Conservation (phyloP, 202 grass and related monocot species). For the Saccharum hybrid region DNA sequence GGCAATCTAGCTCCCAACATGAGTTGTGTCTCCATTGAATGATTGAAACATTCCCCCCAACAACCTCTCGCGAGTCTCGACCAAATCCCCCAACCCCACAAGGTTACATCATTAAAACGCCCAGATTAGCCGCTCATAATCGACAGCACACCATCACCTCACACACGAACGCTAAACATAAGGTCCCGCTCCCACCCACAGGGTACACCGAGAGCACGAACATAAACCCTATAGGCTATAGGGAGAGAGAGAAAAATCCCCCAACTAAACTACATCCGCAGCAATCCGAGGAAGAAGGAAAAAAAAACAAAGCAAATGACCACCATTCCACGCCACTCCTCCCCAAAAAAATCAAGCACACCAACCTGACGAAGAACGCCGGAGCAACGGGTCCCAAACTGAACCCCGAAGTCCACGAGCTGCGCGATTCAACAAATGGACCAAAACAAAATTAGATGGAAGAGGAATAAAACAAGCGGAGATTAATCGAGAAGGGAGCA, state of each 20-base stretch:
- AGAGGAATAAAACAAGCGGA: not conserved
- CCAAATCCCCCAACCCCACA: not conserved
- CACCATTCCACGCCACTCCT: not conserved
- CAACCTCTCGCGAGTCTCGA: not conserved
- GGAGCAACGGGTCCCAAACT: not conserved
- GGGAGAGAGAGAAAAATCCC: not conserved
- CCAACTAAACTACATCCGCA: not conserved
- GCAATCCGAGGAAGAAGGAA: not conserved
- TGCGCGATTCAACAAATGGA: not conserved
- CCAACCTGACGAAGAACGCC: not conserved
- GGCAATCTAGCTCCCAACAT: not conserved
- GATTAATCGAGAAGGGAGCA: not conserved
- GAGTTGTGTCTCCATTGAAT: not conserved
- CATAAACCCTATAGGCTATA: conserved; percentile 34
- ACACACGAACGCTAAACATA: not conserved
- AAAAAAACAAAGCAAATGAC: not conserved
- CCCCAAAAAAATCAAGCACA: not conserved
- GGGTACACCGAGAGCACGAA: not conserved
- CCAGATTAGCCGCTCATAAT: not conserved
- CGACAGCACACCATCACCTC: not conserved
- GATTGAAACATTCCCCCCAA: not conserved
- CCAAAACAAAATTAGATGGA: not conserved
- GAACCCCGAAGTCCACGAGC: not conserved
- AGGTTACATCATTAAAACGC: not conserved
- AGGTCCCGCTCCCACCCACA: not conserved